Base-by-base conservation (phyloP, 1,284 basidiomycete species). In the Ganoderma multipileum region DNA sequence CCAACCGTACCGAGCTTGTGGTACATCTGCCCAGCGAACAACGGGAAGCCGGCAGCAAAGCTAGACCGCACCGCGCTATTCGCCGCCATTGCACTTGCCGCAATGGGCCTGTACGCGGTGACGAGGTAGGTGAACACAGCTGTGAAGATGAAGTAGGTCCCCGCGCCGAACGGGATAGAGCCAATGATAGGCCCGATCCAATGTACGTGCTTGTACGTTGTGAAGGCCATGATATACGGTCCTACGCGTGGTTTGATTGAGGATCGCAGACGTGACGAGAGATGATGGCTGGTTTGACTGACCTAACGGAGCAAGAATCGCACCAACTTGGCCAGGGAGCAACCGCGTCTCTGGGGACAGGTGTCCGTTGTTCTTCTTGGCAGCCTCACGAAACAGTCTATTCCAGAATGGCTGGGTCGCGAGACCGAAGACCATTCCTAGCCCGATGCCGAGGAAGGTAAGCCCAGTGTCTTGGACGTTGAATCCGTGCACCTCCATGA, bases 121-220 rank as follows among this genome's bases (percentile, higher is more conserved):
- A 89, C 89, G 61, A 90, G 83, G 74, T 91, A 91, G 0, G 91
- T 92, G 81, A 94, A 94, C 1, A 88, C 89, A 1, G 87, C 85
- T 0, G 87, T 88, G 78, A 88, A 95, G 36, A 88, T 84, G 72
- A 87, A 91, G 62, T 89, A 85, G 7, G 85, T 81, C 4, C 89
- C 89, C 0, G 82, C 74, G 12, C 90, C 90, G 68, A 92, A 90
- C 0, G 89, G 89, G 7, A 89, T 75, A 0, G 87, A 89, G 3
- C 85, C 87, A 63, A 93, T 81, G 73, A 93, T 89, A 11, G 90
- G 90, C 0, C 83, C 85, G 41, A 90, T 90, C 93, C 93, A 95
- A 68, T 89, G 93, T 0, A 95, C 87, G 20, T 77, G 77, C 8
- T 81, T 80, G 76, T 90, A 92, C 1, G 89, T 89, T 0, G 92